Evolutionary conservation across 768 basidiomycete genomes (phyloP), one percentile per base, ranked within the genome.

Genomic region (Lactifluus pinguis): DNA sequence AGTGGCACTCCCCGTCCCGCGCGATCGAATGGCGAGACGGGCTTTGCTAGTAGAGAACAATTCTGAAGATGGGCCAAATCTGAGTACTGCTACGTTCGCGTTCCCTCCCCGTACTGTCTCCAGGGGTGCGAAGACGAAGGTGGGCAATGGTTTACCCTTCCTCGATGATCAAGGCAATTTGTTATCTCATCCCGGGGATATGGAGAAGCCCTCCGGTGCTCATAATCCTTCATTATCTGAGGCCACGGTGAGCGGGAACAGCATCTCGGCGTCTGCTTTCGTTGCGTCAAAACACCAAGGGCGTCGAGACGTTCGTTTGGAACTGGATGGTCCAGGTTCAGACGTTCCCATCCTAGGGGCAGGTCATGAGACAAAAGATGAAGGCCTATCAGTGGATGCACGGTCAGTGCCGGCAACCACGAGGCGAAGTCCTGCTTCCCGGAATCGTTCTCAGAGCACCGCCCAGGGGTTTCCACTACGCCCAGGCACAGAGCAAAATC

Each of bases 71-170:
- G 68, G 71, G 5, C 69, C 72, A 21, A 74, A 77, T 32, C 73
- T 79, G 6, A 80, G 76, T 64, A 80, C 78, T 51, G 73, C 75
- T 19, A 74, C 76, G 47, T 84, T 85, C 54, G 79, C 77, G 0
- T 83, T 85, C 58, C 83, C 83, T 36, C 72, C 76, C 1, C 72
- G 76, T 38, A 63, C 69, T 17, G 56, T 65, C 8, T 68, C 73
- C 29, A 70, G 25, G 72, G 73, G 58, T 19, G 36, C 59, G 45
- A 60, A 47, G 30, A 32, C 59, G 29, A 60, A 47, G 51, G 9
- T 44, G 36, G 50, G 47, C 45, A 53, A 19, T 4, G 47, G 45
- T 10, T 45, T 50, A 25, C 17, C 55, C 13, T 41, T 25, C 8
- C 29, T 51, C 29, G 63, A 56, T 7, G 63, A 60, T 30, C 59